Base-by-base conservation (phyloP, 371 early-diverging fungal species). In the Furculomyces boomerangus region DNA sequence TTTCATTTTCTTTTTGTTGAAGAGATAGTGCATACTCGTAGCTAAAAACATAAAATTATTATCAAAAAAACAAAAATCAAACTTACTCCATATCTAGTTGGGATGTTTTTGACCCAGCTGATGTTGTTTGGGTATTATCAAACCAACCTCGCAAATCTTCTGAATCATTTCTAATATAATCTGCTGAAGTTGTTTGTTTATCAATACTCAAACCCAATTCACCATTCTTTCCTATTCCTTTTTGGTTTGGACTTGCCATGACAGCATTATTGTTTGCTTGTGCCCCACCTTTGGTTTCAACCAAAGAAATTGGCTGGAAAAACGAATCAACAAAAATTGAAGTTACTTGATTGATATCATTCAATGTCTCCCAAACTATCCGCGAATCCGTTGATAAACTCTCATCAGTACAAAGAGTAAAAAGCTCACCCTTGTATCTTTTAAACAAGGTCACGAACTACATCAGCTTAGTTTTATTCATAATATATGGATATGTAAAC, bases 341-440 rank as follows among this genome's bases (percentile, higher is more conserved):
- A 3, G 73, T 60, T 0, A 74, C 67, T 68, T 82, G 83, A 57
- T 82, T 75, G 0, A 87, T 70, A 58, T 83, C 83, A 10, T 63
- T 56, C 18, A 88, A 60, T 2, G 79, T 78, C 61, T 88, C 88
- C 89, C 89, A 88, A 2, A 83, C 80, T 18, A 83, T 61, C 0
- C 75, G 66, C 1, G 60, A 50, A 48, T 84, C 79, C 29, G 71
- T 69, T 0, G 80, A 76, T 53, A 88, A 72, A 8, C 84, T 87
- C 27, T 86, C 80, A 60, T 93, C 94, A 2, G 93, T 91, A 35
- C 90, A 85, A 26, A 93, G 73, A 37, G 82, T 77, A 64, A 74
- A 89, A 20, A 93, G 70, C 25, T 67, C 74, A 0, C 68, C 73
- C 7, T 69, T 57, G 0, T 74, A 65, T 54, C 80, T 81, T 65